These are phyloP conservation scores for Ceratocystis eucalypticola DNA, from an alignment of 2,329 filamentous ascomycete genomes.

Conservation along the genomic window DNA sequence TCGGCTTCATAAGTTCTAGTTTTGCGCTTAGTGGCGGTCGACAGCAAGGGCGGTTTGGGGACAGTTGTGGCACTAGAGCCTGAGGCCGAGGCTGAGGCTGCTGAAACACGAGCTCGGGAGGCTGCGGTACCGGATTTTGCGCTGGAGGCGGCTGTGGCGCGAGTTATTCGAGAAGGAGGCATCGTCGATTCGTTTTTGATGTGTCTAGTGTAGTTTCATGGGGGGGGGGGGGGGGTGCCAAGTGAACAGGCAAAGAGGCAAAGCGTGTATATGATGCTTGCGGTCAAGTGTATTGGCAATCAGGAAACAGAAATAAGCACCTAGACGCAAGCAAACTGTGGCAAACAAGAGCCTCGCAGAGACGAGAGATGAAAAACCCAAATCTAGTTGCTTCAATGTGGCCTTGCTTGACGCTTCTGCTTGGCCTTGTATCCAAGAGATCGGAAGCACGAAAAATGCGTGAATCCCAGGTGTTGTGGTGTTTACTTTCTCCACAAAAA, in stretches of 20 bases:
- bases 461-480: conserved; percentile 4
- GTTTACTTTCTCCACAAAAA: conserved; percentile 10
- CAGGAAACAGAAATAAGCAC: not conserved
- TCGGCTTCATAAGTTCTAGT: conserved; percentile 40
- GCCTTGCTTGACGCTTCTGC: not conserved
- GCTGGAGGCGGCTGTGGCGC: conserved; percentile 20
- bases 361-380: not conserved
- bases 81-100: conserved; percentile 15
- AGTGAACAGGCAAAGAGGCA: not conserved
- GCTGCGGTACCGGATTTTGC: conserved; percentile 37
- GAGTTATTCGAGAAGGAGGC: conserved; percentile 3
- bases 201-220: not conserved
- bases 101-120: conserved; percentile 33
- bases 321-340: not conserved
- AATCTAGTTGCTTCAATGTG: not conserved
- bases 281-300: not conserved
- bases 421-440: not conserved
- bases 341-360: not conserved
- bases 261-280: not conserved
- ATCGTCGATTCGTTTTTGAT: not conserved
- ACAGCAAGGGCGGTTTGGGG: not conserved
- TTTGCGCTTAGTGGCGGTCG: conserved; percentile 31
- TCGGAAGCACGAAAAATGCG: conserved; percentile 2
- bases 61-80: not conserved
- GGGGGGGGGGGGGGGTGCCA: not conserved